These are phyloP conservation scores for Diaporthe longicolla DNA, from an alignment of 2,329 filamentous ascomycete genomes.

Conservation along the genomic window DNA sequence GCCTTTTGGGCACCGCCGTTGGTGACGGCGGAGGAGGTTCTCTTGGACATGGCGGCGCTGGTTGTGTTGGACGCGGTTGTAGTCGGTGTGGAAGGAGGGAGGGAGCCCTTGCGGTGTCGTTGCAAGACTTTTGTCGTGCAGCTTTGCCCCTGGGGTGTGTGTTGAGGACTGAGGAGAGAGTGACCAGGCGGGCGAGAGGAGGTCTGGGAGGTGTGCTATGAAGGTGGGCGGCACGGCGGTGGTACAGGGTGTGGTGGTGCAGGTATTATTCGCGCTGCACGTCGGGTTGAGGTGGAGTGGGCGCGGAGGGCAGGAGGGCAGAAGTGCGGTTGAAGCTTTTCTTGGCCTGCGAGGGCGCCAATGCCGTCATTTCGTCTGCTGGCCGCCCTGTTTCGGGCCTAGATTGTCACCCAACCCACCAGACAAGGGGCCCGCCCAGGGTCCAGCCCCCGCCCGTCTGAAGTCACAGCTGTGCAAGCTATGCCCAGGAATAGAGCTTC, in stretches of 20 bases:
- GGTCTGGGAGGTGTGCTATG: neutral
- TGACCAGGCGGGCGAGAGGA: no score
- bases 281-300: conserved; percentile 17
- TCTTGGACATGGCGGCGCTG: conserved; percentile 39
- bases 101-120: neutral
- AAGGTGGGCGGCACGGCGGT: conserved; percentile 7
- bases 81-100: conserved; percentile 2
- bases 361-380: conserved; percentile 40
- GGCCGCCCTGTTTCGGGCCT: conserved; percentile 34
- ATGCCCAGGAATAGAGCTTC: neutral
- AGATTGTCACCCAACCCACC: conserved; percentile 30
- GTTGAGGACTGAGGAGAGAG: neutral
- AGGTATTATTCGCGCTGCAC: conserved; percentile 19
- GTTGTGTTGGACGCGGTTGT: neutral
- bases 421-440: conserved; percentile 13
- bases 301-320: neutral
- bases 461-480: neutral
- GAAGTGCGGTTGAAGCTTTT: conserved; percentile 31
- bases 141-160: neutral
- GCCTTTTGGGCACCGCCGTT: conserved; percentile 41
- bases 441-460: conserved; percentile 3
- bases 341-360: conserved; percentile 12
- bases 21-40: conserved; percentile 36
- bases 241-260: neutral
- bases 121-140: neutral